phyloP scores from a whole-genome alignment of 1,284 basidiomycete genomes.

The Golubevia pallescens region DNA sequence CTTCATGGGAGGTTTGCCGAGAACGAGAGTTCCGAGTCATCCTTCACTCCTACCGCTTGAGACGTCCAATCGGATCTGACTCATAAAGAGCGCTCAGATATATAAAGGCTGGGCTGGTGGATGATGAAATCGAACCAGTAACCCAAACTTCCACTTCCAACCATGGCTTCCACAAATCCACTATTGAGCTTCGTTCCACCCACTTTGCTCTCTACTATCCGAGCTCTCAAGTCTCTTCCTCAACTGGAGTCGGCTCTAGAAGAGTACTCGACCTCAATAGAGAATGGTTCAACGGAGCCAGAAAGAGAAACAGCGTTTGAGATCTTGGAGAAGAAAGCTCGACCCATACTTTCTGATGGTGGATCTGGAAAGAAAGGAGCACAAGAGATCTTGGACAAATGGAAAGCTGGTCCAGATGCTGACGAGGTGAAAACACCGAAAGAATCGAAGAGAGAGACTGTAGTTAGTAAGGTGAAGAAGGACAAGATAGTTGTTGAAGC shows the following conservation, averaged over 20 bases:
- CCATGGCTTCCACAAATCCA: too few species aligned
- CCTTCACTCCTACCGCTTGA: too few species aligned
- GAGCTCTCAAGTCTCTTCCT: constrained; percentile 29
- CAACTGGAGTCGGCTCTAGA: constrained; percentile 27
- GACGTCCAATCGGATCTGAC: too few species aligned
- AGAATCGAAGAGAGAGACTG: background rate
- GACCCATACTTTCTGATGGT: constrained; percentile 35
- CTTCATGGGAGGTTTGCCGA: too few species aligned
- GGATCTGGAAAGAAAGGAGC: constrained; percentile 33
- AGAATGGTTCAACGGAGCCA: too few species aligned
- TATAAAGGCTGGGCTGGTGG: too few species aligned
- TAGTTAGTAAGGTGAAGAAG: background rate
- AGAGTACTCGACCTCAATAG: background rate
- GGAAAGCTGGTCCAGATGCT: background rate
- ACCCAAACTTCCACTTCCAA: too few species aligned
- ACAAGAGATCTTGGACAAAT: constrained; percentile 17
- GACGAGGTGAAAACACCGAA: background rate
- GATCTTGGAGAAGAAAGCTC: constrained; percentile 21
- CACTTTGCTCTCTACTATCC: constrained; percentile 9
- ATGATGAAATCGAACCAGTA: too few species aligned
- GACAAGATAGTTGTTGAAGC: background rate
- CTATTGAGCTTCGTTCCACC: background rate
- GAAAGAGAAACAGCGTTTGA: background rate
- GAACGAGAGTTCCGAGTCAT: too few species aligned
- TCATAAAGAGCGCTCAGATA: too few species aligned